Conservation (phyloP, 805 yeast genomes). For the Scheffersomyces ergatensis region DNA sequence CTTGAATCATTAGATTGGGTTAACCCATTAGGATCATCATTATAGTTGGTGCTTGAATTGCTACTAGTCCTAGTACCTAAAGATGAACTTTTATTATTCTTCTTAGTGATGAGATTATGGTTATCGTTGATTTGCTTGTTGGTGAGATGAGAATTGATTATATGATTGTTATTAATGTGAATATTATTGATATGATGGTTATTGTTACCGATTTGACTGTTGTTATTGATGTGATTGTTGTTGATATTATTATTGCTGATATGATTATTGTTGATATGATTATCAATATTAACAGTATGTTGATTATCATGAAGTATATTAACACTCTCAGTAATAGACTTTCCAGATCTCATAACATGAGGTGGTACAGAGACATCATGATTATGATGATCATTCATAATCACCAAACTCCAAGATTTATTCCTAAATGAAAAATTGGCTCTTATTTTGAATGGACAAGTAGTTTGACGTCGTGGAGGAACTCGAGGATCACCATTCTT, state of each 20-base stretch:
- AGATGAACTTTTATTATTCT: neutral
- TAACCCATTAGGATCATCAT: neutral
- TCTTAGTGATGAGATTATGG: no score
- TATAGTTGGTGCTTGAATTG: neutral
- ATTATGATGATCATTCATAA: conserved; percentile 59
- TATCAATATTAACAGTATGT: neutral
- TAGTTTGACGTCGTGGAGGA: conserved; percentile 20
- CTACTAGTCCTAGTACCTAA: neutral
- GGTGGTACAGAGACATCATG: conserved; percentile 28
- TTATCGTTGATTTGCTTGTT: no score
- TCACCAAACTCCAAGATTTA: conserved; percentile 57
- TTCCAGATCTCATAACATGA: neutral
- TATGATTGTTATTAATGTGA: neutral
- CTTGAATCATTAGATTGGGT: conserved; percentile 1
- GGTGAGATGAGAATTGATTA: neutral
- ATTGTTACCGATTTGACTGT: neutral
- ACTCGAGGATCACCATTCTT: conserved; percentile 11
- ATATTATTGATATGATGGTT: neutral
- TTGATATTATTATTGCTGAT: neutral
- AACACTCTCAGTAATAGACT: neutral
- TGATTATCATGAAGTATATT: neutral
- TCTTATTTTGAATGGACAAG: conserved; percentile 64
- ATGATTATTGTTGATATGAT: neutral
- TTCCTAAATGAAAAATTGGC: conserved; percentile 57
- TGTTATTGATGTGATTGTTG: neutral